Percentiles rank a stretch among this genome's conserved stretches.
phyloP scores from a whole-genome alignment of 345 rosid species.

The Streptanthus diversifolius region DNA sequence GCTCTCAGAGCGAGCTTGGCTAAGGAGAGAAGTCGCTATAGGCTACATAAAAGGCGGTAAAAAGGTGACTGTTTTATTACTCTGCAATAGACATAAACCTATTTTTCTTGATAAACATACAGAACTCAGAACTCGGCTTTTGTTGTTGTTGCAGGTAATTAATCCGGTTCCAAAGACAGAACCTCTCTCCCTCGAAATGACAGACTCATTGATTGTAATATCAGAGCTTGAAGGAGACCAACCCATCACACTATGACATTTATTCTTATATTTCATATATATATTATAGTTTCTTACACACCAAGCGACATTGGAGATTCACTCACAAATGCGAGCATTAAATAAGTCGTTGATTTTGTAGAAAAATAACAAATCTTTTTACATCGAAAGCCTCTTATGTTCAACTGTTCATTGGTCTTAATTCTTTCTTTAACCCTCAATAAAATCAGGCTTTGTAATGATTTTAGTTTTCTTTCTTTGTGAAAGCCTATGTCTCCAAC shows the following conservation, averaged over 20 bases:
- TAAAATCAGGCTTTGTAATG: too few relatives aligned
- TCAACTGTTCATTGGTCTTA: not conserved
- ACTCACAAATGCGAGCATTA: slow-evolving; percentile 1
- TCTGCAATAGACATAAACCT: not conserved
- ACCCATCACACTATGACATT: slow-evolving; percentile 12
- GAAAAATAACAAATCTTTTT: not conserved
- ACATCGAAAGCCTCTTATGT: not conserved
- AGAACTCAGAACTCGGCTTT: not conserved
- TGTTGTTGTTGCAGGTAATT: slow-evolving; percentile 54
- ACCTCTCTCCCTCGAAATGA: slow-evolving; percentile 49
- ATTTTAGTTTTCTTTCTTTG: too few relatives aligned
- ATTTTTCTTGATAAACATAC: not conserved
- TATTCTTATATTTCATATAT: slow-evolving; percentile 3
- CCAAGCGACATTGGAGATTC: not conserved
- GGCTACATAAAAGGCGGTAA: slow-evolving; percentile 75
- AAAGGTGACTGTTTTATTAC: slow-evolving; percentile 42
- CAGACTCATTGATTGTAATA: slow-evolving; percentile 76
- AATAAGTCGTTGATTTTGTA: slow-evolving; percentile 16
- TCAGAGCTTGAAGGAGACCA: slow-evolving; percentile 86
- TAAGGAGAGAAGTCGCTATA: slow-evolving; percentile 82
- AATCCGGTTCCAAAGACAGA: slow-evolving; percentile 69
- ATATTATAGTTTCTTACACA: slow-evolving; percentile 14
- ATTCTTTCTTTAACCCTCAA: not conserved
- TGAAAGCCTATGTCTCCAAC: too few relatives aligned
- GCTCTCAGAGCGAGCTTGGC: slow-evolving; percentile 71